These are phyloP conservation scores for Trichoderma parareesei DNA, from an alignment of 495 filamentous ascomycete species.

Conservation along the genomic window DNA sequence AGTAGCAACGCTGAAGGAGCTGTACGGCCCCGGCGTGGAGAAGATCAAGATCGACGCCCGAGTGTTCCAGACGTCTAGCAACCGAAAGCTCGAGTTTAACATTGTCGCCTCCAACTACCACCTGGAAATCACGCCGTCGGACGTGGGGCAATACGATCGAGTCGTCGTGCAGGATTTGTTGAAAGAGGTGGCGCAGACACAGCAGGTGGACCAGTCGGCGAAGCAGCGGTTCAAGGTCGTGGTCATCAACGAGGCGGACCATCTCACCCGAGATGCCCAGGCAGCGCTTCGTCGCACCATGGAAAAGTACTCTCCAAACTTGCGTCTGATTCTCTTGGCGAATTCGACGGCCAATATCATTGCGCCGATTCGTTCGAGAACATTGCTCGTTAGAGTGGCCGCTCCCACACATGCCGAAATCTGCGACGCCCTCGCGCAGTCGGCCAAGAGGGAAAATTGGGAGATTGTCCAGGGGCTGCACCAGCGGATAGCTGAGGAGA, in stretches of 20 bases:
- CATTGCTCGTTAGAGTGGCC: conserved; percentile 82
- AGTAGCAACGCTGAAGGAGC: conserved; percentile 83
- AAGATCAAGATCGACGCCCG: conserved; percentile 97
- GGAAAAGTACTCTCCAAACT: conserved; percentile 97
- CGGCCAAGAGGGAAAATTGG: conserved; percentile 73
- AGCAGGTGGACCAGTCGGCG: conserved; percentile 86
- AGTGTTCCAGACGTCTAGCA: conserved; percentile 88
- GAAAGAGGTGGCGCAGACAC: conserved; percentile 96
- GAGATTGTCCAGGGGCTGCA: conserved; percentile 61
- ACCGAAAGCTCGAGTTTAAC: conserved; percentile 98
- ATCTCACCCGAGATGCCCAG: conserved; percentile 88
- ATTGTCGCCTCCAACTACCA: conserved; percentile 95
- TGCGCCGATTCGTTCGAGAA: conserved; percentile 84
- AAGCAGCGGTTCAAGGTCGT: conserved; percentile 96
- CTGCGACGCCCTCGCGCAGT: conserved; percentile 61
- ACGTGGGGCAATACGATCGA: conserved; percentile 93
- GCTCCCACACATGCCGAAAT: conserved; percentile 84
- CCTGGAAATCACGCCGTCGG: conserved; percentile 93
- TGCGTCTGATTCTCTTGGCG: conserved; percentile 82
- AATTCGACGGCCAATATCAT: conserved; percentile 97
- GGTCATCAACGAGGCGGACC: conserved; percentile 98
- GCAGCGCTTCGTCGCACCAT: conserved; percentile 91
- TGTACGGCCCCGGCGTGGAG: conserved; percentile 86
- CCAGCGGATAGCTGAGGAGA: conserved; percentile 79
- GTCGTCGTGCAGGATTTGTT: conserved; percentile 93